phyloP scores from a whole-genome alignment of 1,284 basidiomycete species.

The Vanrija pseudolonga region DNA sequence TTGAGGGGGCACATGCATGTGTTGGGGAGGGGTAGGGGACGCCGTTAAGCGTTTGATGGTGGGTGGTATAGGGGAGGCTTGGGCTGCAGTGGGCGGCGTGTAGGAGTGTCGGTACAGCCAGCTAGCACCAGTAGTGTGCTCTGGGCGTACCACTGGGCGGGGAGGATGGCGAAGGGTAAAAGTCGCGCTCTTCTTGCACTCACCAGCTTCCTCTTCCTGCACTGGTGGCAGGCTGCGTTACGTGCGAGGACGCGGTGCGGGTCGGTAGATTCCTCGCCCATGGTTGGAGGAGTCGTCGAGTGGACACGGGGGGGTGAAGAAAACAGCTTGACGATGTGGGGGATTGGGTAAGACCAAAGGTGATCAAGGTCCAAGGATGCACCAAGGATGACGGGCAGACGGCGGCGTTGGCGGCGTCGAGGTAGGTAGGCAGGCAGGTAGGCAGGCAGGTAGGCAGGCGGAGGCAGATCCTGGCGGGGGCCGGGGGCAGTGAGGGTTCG shows the following conservation, averaged over 20 bases:
- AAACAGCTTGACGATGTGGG: not conserved
- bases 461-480: too few species aligned
- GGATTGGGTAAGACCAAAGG: not conserved
- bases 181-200: constrained; percentile 7
- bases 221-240: constrained; percentile 44
- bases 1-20: not conserved
- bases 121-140: too few species aligned
- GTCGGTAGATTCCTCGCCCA: constrained; percentile 9
- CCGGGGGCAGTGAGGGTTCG: too few species aligned
- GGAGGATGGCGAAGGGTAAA: too few species aligned
- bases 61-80: too few species aligned
- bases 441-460: not conserved
- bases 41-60: not conserved
- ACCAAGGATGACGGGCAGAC: too few species aligned
- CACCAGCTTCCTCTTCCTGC: constrained; percentile 39
- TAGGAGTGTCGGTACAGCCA: too few species aligned
- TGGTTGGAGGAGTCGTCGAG: not conserved
- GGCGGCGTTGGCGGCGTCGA: too few species aligned
- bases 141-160: too few species aligned
- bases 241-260: constrained; percentile 32
- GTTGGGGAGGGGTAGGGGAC: not conserved
- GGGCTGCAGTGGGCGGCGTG: too few species aligned
- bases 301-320: not conserved
- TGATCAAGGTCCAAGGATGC: not conserved
- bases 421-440: too few species aligned